Evolutionary conservation across 331 rosid species (phyloP).

Genomic region (Quercus tomentella): DNA sequence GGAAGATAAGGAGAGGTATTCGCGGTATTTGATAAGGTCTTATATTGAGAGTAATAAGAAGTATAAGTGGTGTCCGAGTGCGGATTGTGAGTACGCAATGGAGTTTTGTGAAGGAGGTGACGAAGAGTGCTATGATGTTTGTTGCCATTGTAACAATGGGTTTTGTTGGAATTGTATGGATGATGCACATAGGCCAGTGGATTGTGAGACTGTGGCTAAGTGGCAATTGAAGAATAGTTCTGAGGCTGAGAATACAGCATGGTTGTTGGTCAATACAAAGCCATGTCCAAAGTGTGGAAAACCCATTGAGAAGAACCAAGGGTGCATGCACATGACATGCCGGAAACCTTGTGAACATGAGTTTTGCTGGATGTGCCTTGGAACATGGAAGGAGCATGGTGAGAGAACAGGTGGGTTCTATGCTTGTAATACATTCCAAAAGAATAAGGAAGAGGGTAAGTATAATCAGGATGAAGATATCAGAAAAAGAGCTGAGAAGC

Average conservation of each 20-base stretch:
- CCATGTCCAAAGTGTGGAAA: constrained; percentile 78
- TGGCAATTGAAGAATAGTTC: constrained; percentile 75
- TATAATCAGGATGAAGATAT: constrained; percentile 41
- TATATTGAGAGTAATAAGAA: constrained; percentile 83
- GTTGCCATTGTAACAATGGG: constrained; percentile 74
- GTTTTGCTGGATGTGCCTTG: constrained; percentile 77
- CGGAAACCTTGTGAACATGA: constrained; percentile 63
- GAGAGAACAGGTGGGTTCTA: constrained; percentile 60
- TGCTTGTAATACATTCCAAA: constrained; percentile 68
- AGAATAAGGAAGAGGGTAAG: constrained; percentile 61
- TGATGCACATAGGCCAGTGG: constrained; percentile 84
- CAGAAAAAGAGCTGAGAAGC: constrained; percentile 46
- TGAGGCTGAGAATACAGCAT: constrained; percentile 72
- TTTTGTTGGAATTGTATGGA: constrained; percentile 94
- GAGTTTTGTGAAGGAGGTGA: constrained; percentile 67
- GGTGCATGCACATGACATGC: constrained; percentile 84
- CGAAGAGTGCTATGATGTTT: constrained; percentile 75
- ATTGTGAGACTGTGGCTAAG: constrained; percentile 58
- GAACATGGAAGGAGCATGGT: constrained; percentile 62
- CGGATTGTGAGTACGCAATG: constrained; percentile 83
- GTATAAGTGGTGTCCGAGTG: constrained; percentile 95
- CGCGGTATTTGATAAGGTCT: constrained; percentile 74
- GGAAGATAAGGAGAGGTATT: constrained; percentile 65
- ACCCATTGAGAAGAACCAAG: constrained; percentile 65
- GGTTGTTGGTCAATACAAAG: constrained; percentile 61